Evolutionary conservation across 1,139 yeast genomes (phyloP).

Genomic region (Hemisphaericaspora xylanilytica): DNA sequence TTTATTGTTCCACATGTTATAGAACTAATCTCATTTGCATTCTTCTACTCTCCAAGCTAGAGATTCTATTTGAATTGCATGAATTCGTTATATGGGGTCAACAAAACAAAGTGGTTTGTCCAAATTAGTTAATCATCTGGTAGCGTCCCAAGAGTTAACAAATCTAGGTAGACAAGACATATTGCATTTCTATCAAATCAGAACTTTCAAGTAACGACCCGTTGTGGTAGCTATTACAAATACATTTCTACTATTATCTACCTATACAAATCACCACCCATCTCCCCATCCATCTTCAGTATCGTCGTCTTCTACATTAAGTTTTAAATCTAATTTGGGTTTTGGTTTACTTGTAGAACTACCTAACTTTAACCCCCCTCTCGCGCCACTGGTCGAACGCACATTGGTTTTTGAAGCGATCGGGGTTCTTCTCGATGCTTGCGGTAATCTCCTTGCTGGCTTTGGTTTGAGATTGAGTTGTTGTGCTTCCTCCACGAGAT

Average conservation of each 20-base stretch:
- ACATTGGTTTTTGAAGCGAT: conserved; percentile 2
- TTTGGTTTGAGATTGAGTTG: conserved; percentile 9
- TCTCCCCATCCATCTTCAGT: conserved; percentile 49
- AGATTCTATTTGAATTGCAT: too few relatives aligned
- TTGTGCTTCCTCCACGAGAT: conserved; percentile 11
- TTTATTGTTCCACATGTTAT: too few relatives aligned
- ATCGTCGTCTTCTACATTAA: conserved; percentile 45
- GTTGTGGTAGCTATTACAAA: too few relatives aligned
- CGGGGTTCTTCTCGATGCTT: conserved; percentile 10
- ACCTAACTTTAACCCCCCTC: conserved; percentile 29
- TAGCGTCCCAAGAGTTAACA: too few relatives aligned
- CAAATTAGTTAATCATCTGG: too few relatives aligned
- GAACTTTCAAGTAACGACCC: too few relatives aligned
- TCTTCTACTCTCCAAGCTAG: too few relatives aligned
- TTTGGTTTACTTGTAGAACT: conserved; percentile 20
- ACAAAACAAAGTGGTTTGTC: too few relatives aligned
- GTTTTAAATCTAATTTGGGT: conserved; percentile 35
- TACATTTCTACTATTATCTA: background rate
- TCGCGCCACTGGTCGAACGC: conserved; percentile 14
- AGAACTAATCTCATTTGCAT: too few relatives aligned
- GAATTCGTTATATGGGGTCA: too few relatives aligned
- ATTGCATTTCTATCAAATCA: too few relatives aligned
- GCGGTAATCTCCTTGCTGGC: conserved; percentile 11
- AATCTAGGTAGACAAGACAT: too few relatives aligned
- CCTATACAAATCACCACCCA: conserved; percentile 20